These are phyloP conservation scores for Pichia membranifaciens DNA, from an alignment of 805 yeast species.

Conservation along the genomic window DNA sequence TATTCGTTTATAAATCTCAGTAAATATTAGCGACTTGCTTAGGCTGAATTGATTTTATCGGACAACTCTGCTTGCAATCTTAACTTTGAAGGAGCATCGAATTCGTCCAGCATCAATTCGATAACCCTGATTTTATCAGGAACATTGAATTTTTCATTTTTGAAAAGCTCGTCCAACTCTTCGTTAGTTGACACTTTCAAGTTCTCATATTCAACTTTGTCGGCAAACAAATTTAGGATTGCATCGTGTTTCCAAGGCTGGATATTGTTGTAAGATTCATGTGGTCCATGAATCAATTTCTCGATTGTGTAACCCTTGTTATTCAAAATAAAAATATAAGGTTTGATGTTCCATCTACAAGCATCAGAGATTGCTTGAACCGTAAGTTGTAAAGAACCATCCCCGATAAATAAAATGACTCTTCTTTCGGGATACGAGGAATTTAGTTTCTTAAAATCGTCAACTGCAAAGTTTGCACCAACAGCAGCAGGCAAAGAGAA, in stretches of 20 bases:
- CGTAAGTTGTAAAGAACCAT: conserved; percentile 70
- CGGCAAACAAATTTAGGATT: conserved; percentile 55
- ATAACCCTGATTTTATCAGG: conserved; percentile 58
- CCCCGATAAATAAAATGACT: conserved; percentile 66
- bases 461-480: conserved; percentile 63
- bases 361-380: conserved; percentile 69
- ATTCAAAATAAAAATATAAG: conserved; percentile 64
- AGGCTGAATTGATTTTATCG: conserved; percentile 28
- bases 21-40: too few species aligned
- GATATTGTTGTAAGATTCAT: conserved; percentile 59
- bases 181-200: conserved; percentile 49
- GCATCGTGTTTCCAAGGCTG: conserved; percentile 64
- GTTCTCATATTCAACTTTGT: conserved; percentile 47
- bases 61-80: conserved; percentile 59
- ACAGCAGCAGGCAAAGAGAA: conserved; percentile 60
- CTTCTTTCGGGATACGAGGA: conserved; percentile 35
- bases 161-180: conserved; percentile 49
- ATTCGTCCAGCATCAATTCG: conserved; percentile 61
- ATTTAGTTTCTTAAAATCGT: conserved; percentile 30
- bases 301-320: conserved; percentile 74
- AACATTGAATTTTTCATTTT: conserved; percentile 42
- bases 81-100: conserved; percentile 67
- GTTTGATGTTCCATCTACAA: conserved; percentile 60
- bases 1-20: too few species aligned
- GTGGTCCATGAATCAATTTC: conserved; percentile 65